Conservation (phyloP, 2,329 filamentous ascomycete genomes). For the Verticillium albo-atrum region DNA sequence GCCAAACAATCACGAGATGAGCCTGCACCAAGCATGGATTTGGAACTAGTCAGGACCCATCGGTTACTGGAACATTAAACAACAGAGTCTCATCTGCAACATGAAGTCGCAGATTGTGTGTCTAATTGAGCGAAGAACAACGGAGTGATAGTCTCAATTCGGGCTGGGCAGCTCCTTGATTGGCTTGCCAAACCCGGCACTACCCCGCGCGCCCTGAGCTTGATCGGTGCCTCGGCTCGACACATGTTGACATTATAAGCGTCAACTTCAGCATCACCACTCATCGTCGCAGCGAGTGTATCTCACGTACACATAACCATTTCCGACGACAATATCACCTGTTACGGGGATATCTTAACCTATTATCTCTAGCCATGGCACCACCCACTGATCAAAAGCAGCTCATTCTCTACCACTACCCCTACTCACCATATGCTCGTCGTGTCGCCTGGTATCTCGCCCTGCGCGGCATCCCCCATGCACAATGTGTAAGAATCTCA, state of each 20-base stretch:
- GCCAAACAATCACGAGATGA: too few relatives aligned
- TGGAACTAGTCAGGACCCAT: too few relatives aligned
- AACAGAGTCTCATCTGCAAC: too few relatives aligned
- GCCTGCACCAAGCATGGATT: too few relatives aligned
- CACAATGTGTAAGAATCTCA: slow-evolving; percentile 55
- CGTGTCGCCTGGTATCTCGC: slow-evolving; percentile 64
- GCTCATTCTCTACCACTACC: slow-evolving; percentile 63
- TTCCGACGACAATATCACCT: neutral
- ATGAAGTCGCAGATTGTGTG: neutral
- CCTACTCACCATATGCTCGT: slow-evolving; percentile 59
- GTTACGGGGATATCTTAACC: neutral
- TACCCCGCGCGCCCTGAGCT: neutral
- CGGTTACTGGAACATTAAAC: neutral
- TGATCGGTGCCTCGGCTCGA: neutral
- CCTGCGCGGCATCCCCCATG: slow-evolving; percentile 60
- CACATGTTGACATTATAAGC: neutral
- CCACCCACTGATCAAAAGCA: neutral
- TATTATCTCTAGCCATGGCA: neutral
- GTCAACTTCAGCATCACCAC: neutral
- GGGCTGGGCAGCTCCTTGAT: neutral
- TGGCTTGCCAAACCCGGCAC: neutral
- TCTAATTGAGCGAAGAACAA: neutral
- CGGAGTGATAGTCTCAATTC: neutral
- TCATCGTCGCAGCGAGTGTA: neutral
- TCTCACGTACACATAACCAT: neutral